These are phyloP conservation scores for Fusarium concolor DNA, from an alignment of 2,329 filamentous ascomycete genomes.

Conservation along the genomic window DNA sequence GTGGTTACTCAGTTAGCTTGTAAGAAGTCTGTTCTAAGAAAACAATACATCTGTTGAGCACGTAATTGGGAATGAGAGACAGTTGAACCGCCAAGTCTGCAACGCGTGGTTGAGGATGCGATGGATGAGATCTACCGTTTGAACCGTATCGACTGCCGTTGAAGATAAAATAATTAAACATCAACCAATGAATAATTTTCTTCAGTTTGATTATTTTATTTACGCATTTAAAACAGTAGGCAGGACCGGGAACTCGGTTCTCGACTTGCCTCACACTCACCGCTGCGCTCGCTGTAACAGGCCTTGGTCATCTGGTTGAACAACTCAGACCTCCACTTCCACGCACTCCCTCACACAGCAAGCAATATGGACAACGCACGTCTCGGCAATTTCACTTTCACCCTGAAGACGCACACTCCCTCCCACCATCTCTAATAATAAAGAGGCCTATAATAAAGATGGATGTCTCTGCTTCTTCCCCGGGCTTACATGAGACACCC, in stretches of 20 bases:
- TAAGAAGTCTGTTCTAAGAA: too few species aligned
- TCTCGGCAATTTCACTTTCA: slow-evolving; percentile 11
- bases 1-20: too few species aligned
- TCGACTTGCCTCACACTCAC: slow-evolving; percentile 26
- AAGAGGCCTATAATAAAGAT: slow-evolving; percentile 12
- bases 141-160: not conserved
- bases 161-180: not conserved
- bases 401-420: slow-evolving; percentile 33
- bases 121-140: slow-evolving; percentile 15
- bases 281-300: slow-evolving; percentile 33
- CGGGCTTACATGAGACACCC: slow-evolving; percentile 37
- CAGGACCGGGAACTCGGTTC: slow-evolving; percentile 43
- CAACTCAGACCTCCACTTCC: slow-evolving; percentile 19
- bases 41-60: not conserved
- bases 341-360: slow-evolving; percentile 8
- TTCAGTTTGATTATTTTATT: not conserved
- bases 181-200: slow-evolving; percentile 23
- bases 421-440: slow-evolving; percentile 30
- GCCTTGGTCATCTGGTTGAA: slow-evolving; percentile 52
- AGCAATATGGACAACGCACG: not conserved
- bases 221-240: slow-evolving; percentile 9
- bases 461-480: slow-evolving; percentile 18
- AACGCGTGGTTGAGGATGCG: not conserved
- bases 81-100: not conserved
- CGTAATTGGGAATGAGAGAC: not conserved